A percentile compares a stretch with the other conserved stretches of the same genome.
These are phyloP conservation scores for Vitis amurensis DNA, from an alignment of 164 flowering plant genomes.

Conservation along the genomic window DNA sequence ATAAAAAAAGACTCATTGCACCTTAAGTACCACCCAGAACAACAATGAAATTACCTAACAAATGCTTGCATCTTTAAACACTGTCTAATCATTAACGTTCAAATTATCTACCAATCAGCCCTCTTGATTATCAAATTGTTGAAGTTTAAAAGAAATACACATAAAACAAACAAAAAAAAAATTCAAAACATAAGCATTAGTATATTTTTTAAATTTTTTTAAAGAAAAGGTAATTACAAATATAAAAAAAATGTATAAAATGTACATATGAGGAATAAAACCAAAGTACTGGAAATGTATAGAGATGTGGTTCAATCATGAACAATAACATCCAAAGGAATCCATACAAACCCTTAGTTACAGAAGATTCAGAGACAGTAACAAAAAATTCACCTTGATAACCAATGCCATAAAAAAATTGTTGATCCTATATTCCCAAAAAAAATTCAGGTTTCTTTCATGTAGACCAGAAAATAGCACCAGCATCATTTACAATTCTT, in stretches of 20 bases:
- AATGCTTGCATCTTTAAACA: no score
- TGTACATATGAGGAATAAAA: no score
- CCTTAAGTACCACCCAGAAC: no score
- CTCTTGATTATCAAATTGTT: background rate
- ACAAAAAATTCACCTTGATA: background rate
- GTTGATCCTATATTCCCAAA: background rate
- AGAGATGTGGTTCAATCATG: background rate
- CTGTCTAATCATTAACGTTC: no score
- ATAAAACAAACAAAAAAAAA: background rate
- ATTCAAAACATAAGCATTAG: no score
- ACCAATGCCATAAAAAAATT: background rate
- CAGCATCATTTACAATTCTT: no score
- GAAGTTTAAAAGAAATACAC: background rate
- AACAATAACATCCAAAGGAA: background rate
- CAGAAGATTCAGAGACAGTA: background rate
- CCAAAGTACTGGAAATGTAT: background rate
- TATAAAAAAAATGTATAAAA: no score
- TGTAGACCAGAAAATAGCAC: background rate
- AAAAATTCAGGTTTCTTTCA: background rate
- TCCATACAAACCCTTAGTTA: background rate
- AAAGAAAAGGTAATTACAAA: no score
- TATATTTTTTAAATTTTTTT: no score
- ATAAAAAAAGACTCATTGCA: no score
- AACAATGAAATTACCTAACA: no score
- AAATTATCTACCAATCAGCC: no score